Conservation (phyloP, 2,329 filamentous ascomycete genomes). For the Aspergillus melleus region DNA sequence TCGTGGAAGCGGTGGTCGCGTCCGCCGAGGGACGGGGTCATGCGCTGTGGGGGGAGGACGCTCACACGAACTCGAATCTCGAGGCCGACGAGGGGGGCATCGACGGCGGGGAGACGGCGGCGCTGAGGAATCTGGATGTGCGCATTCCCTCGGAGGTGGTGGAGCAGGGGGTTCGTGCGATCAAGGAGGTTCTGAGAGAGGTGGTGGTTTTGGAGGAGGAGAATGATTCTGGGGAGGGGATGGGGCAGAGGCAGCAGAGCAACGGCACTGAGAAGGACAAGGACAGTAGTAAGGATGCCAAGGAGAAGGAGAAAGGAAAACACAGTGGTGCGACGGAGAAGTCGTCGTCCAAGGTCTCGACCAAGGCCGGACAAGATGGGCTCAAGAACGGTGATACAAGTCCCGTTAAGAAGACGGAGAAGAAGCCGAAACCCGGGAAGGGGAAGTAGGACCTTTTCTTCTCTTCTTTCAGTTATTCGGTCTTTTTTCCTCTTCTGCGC, state of each 20-base stretch:
- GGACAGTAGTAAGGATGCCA: background rate
- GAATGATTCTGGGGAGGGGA: constrained; percentile 28
- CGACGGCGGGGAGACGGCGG: constrained; percentile 24
- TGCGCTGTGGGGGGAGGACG: constrained; percentile 22
- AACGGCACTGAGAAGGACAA: constrained; percentile 5
- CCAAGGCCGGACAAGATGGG: constrained; percentile 1
- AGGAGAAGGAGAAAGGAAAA: constrained; percentile 11
- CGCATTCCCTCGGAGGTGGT: constrained; percentile 52
- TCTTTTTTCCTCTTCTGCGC: background rate
- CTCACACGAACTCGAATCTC: constrained; percentile 22
- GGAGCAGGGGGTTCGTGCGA: constrained; percentile 50
- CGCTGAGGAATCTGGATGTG: constrained; percentile 45
- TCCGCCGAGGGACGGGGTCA: constrained; percentile 40
- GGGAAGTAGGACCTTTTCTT: constrained; percentile 14
- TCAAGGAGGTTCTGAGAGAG: constrained; percentile 54
- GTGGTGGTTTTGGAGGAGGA: constrained; percentile 50
- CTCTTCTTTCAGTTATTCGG: background rate
- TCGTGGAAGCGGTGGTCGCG: constrained; percentile 54
- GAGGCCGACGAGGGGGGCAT: background rate
- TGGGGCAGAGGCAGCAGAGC: background rate
- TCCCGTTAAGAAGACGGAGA: constrained; percentile 26
- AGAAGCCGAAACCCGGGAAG: constrained; percentile 26
- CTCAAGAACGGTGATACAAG: constrained; percentile 24
- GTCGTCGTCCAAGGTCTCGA: constrained; percentile 1
- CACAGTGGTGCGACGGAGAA: constrained; percentile 4